A percentile compares a stretch with the other conserved stretches of the same genome.
phyloP scores from a whole-genome alignment of 257 asterid genomes.

The Fraxinus quadrangulata region DNA sequence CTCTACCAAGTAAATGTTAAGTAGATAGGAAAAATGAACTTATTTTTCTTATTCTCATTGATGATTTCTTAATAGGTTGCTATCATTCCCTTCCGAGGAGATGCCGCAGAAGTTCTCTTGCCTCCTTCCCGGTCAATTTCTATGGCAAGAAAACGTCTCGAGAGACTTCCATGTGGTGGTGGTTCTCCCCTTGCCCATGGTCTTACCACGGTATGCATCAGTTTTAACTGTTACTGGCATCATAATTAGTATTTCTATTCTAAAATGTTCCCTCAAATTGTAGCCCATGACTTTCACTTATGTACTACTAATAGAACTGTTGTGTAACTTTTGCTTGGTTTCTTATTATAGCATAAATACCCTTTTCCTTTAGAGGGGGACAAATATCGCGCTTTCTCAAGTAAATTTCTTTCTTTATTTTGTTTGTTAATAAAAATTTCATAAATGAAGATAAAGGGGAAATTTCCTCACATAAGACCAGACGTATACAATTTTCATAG shows the following conservation, averaged over 20 bases:
- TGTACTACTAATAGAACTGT: neutral
- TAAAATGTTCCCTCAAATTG: neutral
- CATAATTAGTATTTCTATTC: neutral
- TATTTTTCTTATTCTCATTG: slow-evolving; percentile 16
- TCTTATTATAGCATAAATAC: neutral
- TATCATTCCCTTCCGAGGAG: slow-evolving; percentile 99
- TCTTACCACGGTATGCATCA: slow-evolving; percentile 74
- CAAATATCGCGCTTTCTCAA: neutral
- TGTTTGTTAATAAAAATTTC: neutral
- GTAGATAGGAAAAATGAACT: neutral
- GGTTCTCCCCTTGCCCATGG: slow-evolving; percentile 99
- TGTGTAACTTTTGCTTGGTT: neutral
- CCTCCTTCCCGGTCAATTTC: slow-evolving; percentile 99
- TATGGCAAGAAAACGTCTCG: slow-evolving; percentile 98
- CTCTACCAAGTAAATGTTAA: neutral
- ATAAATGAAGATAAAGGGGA: neutral
- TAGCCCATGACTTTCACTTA: neutral
- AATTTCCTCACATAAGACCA: neutral
- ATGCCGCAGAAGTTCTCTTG: slow-evolving; percentile 94
- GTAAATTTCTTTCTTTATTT: neutral
- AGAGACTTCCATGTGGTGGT: slow-evolving; percentile 99
- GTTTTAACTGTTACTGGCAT: neutral
- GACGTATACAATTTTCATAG: neutral
- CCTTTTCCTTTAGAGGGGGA: neutral
- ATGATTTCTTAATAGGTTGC: slow-evolving; percentile 60